Evolutionary conservation across 169 alveolate species (phyloP).

Genomic region (Babesia divergens): DNA sequence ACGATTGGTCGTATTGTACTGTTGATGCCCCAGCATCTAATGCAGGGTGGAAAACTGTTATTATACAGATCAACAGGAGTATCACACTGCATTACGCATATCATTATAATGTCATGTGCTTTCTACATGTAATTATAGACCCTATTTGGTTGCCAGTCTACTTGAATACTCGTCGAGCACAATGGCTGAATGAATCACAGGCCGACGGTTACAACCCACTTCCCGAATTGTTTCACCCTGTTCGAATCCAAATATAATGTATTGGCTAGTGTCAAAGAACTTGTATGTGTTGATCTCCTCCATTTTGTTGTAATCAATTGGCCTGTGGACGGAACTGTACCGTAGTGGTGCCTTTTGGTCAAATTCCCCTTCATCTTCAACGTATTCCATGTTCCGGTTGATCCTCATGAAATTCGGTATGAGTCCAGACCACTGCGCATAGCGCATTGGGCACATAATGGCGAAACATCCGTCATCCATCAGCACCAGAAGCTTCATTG

Average conservation of each 20-base stretch:
- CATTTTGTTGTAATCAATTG: background rate
- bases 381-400: constrained; percentile 19
- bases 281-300: background rate
- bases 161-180: background rate
- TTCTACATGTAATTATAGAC: too few relatives aligned
- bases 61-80: too few relatives aligned
- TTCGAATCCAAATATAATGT: background rate
- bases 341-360: background rate
- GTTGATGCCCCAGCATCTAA: too few relatives aligned
- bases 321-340: background rate
- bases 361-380: constrained; percentile 30
- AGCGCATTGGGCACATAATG: background rate
- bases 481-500: background rate
- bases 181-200: background rate
- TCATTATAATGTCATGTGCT: too few relatives aligned
- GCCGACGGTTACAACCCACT: background rate
- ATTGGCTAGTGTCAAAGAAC: background rate
- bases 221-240: background rate
- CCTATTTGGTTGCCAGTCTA: too few relatives aligned
- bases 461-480: constrained; percentile 14
- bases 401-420: constrained; percentile 29
- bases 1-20: too few relatives aligned
- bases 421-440: constrained; percentile 26
- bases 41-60: too few relatives aligned
- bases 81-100: too few relatives aligned